A percentile compares a stretch with the other conserved stretches of the same genome.
phyloP scores from a whole-genome alignment of 2,329 filamentous ascomycete species.

The Arachnopeziza araneosa region DNA sequence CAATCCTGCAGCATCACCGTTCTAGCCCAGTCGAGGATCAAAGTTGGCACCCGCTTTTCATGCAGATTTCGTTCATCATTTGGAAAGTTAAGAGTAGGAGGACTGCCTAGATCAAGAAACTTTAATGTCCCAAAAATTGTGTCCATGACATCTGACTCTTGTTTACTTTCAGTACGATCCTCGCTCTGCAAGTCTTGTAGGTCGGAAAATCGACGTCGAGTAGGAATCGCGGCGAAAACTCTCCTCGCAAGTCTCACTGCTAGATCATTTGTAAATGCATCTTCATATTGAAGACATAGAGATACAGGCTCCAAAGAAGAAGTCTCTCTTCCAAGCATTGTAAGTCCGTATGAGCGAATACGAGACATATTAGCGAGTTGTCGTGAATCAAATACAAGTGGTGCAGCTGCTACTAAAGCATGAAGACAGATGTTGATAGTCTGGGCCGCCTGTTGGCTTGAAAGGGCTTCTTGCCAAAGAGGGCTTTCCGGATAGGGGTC shows the following conservation, averaged over 20 bases:
- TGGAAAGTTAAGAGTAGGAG: slow-evolving; percentile 41
- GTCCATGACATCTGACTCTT: slow-evolving; percentile 22
- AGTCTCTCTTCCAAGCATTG: slow-evolving; percentile 41
- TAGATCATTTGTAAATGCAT: slow-evolving; percentile 56
- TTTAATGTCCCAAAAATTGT: slow-evolving; percentile 32
- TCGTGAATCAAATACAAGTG: slow-evolving; percentile 30
- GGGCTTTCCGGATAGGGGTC: slow-evolving; percentile 7
- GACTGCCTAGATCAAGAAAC: slow-evolving; percentile 35
- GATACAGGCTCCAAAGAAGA: slow-evolving; percentile 42
- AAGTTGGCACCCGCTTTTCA: slow-evolving; percentile 50
- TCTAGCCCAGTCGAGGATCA: slow-evolving; percentile 66
- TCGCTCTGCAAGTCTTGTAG: slow-evolving; percentile 25
- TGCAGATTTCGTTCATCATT: slow-evolving; percentile 48
- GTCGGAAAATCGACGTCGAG: slow-evolving; percentile 27
- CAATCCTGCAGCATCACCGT: slow-evolving; percentile 73
- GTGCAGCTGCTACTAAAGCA: slow-evolving; percentile 53
- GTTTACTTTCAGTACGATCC: slow-evolving; percentile 16
- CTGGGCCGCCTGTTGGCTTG: slow-evolving; percentile 26
- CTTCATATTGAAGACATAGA: slow-evolving; percentile 56
- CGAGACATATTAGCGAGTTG: slow-evolving; percentile 54
- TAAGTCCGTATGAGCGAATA: slow-evolving; percentile 40
- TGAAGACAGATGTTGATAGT: slow-evolving; percentile 53
- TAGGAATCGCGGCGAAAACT: slow-evolving; percentile 49
- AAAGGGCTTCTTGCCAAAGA: slow-evolving; percentile 13
- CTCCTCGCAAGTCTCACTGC: slow-evolving; percentile 53